Base-by-base conservation (phyloP, 257 asterid species). In the Handroanthus guayacan region DNA sequence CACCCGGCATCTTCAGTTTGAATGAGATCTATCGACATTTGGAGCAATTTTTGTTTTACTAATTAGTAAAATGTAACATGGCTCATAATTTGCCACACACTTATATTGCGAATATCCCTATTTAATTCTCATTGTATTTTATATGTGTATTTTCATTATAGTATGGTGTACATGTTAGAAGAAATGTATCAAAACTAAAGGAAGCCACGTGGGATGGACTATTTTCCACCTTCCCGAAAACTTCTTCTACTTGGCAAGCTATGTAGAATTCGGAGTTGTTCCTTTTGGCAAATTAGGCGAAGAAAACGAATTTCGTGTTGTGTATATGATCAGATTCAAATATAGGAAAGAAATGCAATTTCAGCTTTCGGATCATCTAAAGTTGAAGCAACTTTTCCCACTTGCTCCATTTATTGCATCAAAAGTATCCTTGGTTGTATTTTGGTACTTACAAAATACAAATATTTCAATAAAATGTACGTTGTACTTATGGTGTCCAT, bases 311-410 rank as follows among this genome's bases (percentile, higher is more conserved):
- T 74, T 60, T 72, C 8, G 48, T 71, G 2, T 39, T 5, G 14
- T 18, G 44, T 39, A 41, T 16, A 11, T 56, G 4, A 12, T 44
- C 58, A 9, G 48, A 45, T 72, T 37, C 56, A 50, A 14, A 12
- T 50, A 3, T 50, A 54, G 65, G 51, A 48, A 38, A 60, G 17
- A 20, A 31, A 31, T 61, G 14, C 36, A 45, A 12, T 10, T 20
- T 20, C 47, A 45, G n/a, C 54, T 50, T 48, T 62, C 7, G 16
- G 10, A 74, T 74, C 47, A 74, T 74, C 31, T 47, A 36, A 12
- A 48, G 55, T 62, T 14, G 25, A 74, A 25, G n/a, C 41, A 52
- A 74, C 62, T 55, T 18, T 51, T 3, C 62, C 64, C 69, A 5
- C 13, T 17, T 62, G 51, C 52, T 48, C 54, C 18, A 44, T 48